Conservation (phyloP, 768 basidiomycete genomes). For the Psilocybe tampanensis region DNA sequence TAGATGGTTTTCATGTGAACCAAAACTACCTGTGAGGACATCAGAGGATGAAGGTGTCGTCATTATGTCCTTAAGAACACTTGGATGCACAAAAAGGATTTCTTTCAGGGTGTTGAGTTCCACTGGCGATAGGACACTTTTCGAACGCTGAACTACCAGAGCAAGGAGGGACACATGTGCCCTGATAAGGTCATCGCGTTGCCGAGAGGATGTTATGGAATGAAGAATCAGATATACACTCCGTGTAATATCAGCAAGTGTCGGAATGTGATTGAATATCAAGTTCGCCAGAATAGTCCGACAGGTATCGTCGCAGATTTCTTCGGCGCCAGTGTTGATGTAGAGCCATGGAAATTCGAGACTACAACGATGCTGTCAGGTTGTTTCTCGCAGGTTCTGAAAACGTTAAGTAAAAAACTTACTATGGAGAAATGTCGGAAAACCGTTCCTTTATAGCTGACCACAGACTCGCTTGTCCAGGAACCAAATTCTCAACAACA, state of each 20-base stretch:
- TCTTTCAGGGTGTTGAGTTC: slow-evolving; percentile 43
- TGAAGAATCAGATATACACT: slow-evolving; percentile 21
- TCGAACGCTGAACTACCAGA: slow-evolving; percentile 33
- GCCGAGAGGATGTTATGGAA: slow-evolving; percentile 10
- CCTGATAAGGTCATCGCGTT: slow-evolving; percentile 20
- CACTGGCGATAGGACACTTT: slow-evolving; percentile 22
- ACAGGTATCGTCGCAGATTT: slow-evolving; percentile 28
- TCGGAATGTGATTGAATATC: slow-evolving; percentile 28
- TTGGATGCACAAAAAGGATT: slow-evolving; percentile 34
- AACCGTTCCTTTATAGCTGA: slow-evolving; percentile 28
- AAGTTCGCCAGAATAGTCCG: slow-evolving; percentile 37
- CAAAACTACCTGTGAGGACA: slow-evolving; percentile 36
- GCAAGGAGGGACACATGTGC: slow-evolving; percentile 42
- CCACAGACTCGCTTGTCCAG: slow-evolving; percentile 46
- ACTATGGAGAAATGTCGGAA: slow-evolving; percentile 31
- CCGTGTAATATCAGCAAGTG: slow-evolving; percentile 28
- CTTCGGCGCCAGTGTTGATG: slow-evolving; percentile 28
- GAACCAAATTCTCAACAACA: slow-evolving; percentile 46
- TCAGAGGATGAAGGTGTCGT: slow-evolving; percentile 24
- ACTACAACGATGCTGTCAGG: neutral
- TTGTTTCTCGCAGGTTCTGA: neutral
- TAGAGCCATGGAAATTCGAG: slow-evolving; percentile 36
- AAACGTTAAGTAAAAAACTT: slow-evolving; percentile 11
- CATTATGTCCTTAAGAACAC: slow-evolving; percentile 36
- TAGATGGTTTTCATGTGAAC: neutral